Evolutionary conservation across 2,329 filamentous ascomycete species (phyloP), one percentile per base, ranked within the genome.

Genomic region (Fonsecaea erecta): DNA sequence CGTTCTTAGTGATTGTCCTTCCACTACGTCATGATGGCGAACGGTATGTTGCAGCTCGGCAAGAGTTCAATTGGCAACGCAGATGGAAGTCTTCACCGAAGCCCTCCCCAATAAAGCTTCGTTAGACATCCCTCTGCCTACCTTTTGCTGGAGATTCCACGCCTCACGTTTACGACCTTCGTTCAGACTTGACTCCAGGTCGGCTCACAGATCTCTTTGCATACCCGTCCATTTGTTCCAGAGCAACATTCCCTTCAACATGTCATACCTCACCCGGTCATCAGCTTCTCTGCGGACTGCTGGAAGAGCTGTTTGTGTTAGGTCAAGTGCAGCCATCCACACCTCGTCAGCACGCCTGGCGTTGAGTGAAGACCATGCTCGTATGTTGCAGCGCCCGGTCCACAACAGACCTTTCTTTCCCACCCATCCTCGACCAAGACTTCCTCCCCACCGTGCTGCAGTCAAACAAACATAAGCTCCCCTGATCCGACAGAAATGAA

Each of bases 311-410:
- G 12, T 68, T 28, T 34, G 60, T 32, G 37, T 37, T 21, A 58
- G 56, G 37, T 60, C 68, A 30, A 62, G 61, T 28, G 64, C 68
- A 24, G 40, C 65, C 11, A 64, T 71, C 18, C 68, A 71, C 32
- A 64, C 64, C 14, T 66, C 68, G 32, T 62, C 68, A 32, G 58
- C 53, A 32, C 64, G 68, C 21, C 57, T 43, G 26, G 66, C 64
- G 1, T 34, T 71, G 57, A 67, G 65, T 59, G 69, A 71, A 55
- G 68, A 65, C 30, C 57, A 68, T 40, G 18, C 57, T 52, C 55
- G 61, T 68, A 43, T n/a, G 63, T 65, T 46, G 28, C 35, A 21
- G 16, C 43, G 26, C 6, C 30, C 34, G 6, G 28, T 28, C 18
- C 6, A 24, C 1, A 12, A 30, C 28, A 14, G 40, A 21, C 35